Percentiles rank a stretch among this genome's conserved stretches.
Evolutionary conservation across 495 filamentous ascomycete species (phyloP).

Genomic region (Aspergillus ellipticus): DNA sequence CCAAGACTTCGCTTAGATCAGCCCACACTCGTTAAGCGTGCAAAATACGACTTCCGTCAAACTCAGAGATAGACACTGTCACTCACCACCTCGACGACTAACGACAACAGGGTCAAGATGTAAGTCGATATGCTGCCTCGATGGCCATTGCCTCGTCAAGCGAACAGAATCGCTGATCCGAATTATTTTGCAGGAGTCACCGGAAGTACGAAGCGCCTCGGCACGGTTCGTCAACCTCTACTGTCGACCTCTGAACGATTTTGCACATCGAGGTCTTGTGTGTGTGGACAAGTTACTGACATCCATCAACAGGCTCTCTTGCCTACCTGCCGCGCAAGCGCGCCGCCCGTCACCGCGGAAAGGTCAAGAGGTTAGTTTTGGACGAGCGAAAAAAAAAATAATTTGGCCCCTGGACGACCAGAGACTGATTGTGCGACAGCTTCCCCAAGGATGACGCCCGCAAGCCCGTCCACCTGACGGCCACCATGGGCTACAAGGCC

Average conservation of each 20-base stretch:
- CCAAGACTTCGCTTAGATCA: slow-evolving; percentile 42
- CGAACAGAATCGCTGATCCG: slow-evolving; percentile 31
- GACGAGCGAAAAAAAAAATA: slow-evolving; percentile 7
- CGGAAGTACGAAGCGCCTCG: slow-evolving; percentile 91
- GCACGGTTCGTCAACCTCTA: slow-evolving; percentile 63
- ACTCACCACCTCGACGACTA: slow-evolving; percentile 49
- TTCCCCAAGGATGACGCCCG: slow-evolving; percentile 99
- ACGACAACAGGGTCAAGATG: slow-evolving; percentile 55
- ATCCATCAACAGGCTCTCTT: slow-evolving; percentile 58
- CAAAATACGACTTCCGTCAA: slow-evolving; percentile 43
- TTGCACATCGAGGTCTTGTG: slow-evolving; percentile 25
- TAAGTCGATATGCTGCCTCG: slow-evolving; percentile 27
- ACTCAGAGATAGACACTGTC: slow-evolving; percentile 41
- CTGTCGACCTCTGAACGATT: slow-evolving; percentile 22
- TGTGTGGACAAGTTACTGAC: slow-evolving; percentile 36
- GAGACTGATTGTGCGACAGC: slow-evolving; percentile 53
- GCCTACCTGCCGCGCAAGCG: slow-evolving; percentile 97
- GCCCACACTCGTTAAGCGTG: slow-evolving; percentile 47
- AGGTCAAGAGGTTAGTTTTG: slow-evolving; percentile 86
- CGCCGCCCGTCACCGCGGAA: slow-evolving; percentile 90
- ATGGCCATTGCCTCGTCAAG: slow-evolving; percentile 5
- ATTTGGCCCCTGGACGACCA: slow-evolving; percentile 20
- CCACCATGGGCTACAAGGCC: slow-evolving; percentile 99
- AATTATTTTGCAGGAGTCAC: slow-evolving; percentile 52
- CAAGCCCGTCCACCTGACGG: slow-evolving; percentile 98